Evolutionary conservation across 2,329 filamentous ascomycete genomes (phyloP).

Genomic region (Aspergillus quadrilineatus): DNA sequence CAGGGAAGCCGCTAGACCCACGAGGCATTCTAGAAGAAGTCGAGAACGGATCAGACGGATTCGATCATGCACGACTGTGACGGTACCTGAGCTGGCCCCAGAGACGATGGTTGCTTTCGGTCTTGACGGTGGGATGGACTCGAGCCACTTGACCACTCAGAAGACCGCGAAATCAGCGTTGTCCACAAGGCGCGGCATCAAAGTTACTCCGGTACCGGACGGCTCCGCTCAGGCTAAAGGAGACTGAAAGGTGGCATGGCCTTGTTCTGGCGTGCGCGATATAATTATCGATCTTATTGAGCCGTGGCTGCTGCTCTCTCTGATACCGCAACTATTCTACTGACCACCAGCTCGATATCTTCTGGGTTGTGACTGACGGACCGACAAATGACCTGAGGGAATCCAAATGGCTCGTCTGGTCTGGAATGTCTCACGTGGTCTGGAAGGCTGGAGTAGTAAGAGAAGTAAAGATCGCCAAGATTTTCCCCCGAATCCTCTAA

Average conservation of each 20-base stretch:
- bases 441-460: neutral
- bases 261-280: slow-evolving; percentile 10
- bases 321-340: neutral
- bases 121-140: neutral
- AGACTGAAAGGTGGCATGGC: slow-evolving; percentile 3
- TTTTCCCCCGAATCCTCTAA: neutral
- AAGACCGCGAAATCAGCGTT: neutral
- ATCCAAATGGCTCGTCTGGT: neutral
- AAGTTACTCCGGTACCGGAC: slow-evolving; percentile 11
- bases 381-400: neutral
- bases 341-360: neutral
- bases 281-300: neutral
- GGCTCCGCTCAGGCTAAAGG: slow-evolving; percentile 3
- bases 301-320: neutral
- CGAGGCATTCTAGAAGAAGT: slow-evolving; percentile 37
- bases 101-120: slow-evolving; percentile 11
- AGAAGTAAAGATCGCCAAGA: slow-evolving; percentile 5
- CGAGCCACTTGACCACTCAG: neutral
- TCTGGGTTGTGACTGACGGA: neutral
- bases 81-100: slow-evolving; percentile 5
- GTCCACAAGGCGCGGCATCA: slow-evolving; percentile 5
- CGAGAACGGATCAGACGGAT: slow-evolving; percentile 28
- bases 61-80: slow-evolving; percentile 12
- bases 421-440: slow-evolving; percentile 10
- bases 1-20: slow-evolving; percentile 22